These are phyloP conservation scores for Hyphopichia wangnamkhiaoensis DNA, from an alignment of 1,139 yeast genomes.

Conservation along the genomic window DNA sequence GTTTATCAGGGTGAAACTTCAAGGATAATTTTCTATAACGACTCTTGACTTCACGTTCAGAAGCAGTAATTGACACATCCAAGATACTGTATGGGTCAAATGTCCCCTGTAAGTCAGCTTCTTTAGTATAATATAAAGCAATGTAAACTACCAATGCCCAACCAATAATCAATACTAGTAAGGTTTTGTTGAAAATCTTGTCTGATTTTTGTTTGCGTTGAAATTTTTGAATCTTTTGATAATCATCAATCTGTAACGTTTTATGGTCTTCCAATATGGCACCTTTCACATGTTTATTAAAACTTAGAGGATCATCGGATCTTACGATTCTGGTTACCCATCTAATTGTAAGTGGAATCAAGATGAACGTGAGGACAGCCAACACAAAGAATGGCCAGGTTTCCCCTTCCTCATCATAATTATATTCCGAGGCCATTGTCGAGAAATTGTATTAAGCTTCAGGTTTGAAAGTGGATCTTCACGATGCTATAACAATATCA, in stretches of 20 bases:
- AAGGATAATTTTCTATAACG: conserved; percentile 84
- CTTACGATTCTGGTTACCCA: conserved; percentile 34
- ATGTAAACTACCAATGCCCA: conserved; percentile 65
- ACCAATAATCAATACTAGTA: conserved; percentile 55
- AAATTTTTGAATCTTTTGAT: conserved; percentile 41
- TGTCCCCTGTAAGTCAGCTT: conserved; percentile 43
- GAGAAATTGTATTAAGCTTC: neutral
- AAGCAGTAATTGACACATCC: conserved; percentile 68
- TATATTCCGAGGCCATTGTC: conserved; percentile 48
- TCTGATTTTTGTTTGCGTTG: conserved; percentile 38
- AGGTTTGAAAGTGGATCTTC: neutral
- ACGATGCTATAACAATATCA: neutral
- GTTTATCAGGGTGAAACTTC: conserved; percentile 92
- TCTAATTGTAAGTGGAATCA: conserved; percentile 68
- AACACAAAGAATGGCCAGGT: conserved; percentile 94
- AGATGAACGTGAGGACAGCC: conserved; percentile 62
- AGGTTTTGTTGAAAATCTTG: conserved; percentile 46
- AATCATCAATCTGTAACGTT: conserved; percentile 42
- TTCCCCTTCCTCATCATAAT: conserved; percentile 88
- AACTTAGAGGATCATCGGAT: conserved; percentile 21
- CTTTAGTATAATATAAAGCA: conserved; percentile 48
- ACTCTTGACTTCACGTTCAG: conserved; percentile 75
- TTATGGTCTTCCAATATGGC: conserved; percentile 30
- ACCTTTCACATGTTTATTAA: conserved; percentile 31
- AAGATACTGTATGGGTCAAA: conserved; percentile 93